Conservation (phyloP, 1,284 basidiomycete species). For the Cerrena zonata region DNA sequence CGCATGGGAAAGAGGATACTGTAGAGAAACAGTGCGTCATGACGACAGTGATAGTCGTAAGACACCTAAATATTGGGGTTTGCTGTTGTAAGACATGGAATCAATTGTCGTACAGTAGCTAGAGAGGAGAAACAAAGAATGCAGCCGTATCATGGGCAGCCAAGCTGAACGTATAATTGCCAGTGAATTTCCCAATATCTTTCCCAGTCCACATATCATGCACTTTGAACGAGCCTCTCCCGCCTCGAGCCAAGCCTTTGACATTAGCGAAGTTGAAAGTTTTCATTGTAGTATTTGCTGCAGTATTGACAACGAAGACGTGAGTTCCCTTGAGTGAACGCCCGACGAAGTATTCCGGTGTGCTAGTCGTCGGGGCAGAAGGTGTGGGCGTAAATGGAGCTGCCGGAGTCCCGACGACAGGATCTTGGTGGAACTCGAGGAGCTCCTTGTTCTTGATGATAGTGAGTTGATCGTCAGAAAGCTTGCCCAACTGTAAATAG, state of each 20-base stretch:
- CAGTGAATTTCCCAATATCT: slow-evolving; percentile 39
- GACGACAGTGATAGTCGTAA: too few relatives aligned
- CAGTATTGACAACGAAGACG: slow-evolving; percentile 50
- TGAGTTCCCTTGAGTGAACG: slow-evolving; percentile 44
- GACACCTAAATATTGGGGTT: too few relatives aligned
- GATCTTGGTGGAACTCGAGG: slow-evolving; percentile 51
- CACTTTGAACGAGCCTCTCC: slow-evolving; percentile 34
- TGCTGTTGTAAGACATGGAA: too few relatives aligned
- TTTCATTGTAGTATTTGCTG: slow-evolving; percentile 35
- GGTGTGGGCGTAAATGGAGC: slow-evolving; percentile 40
- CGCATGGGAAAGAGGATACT: too few relatives aligned
- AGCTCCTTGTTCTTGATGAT: slow-evolving; percentile 49
- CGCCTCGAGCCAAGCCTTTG: slow-evolving; percentile 34
- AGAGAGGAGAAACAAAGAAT: slow-evolving; percentile 23
- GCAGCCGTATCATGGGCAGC: slow-evolving; percentile 49
- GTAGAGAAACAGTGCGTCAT: too few relatives aligned
- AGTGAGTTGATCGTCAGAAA: slow-evolving; percentile 36
- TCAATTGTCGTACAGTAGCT: too few relatives aligned
- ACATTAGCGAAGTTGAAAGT: slow-evolving; percentile 41
- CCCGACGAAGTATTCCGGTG: slow-evolving; percentile 49
- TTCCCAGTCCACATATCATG: slow-evolving; percentile 52
- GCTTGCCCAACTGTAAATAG: slow-evolving; percentile 33
- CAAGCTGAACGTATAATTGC: slow-evolving; percentile 36
- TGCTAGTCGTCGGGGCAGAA: slow-evolving; percentile 34
- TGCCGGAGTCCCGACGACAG: slow-evolving; percentile 40